phyloP scores from a whole-genome alignment of 2,329 filamentous ascomycete genomes.

The Blastomyces silverae region DNA sequence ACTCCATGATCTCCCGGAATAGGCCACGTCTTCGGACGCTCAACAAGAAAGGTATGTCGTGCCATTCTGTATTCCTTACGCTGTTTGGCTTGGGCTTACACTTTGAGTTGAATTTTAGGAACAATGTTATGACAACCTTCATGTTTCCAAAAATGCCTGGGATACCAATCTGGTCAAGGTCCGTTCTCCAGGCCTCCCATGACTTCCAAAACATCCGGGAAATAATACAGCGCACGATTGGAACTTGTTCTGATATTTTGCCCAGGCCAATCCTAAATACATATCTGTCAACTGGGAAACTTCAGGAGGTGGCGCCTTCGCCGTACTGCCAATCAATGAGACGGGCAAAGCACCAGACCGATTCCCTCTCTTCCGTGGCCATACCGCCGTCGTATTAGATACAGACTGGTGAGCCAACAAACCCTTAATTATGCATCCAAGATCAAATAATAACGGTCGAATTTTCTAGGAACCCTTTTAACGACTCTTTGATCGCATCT shows the following conservation, averaged over 20 bases:
- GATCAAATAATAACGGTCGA: slow-evolving; percentile 19
- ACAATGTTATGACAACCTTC: slow-evolving; percentile 96
- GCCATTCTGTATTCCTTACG: neutral
- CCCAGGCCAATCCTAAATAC: slow-evolving; percentile 87
- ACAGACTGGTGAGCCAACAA: slow-evolving; percentile 76
- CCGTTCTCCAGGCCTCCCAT: slow-evolving; percentile 27
- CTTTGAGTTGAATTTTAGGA: slow-evolving; percentile 48
- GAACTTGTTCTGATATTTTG: slow-evolving; percentile 2
- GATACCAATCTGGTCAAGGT: slow-evolving; percentile 98
- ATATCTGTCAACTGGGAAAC: slow-evolving; percentile 98
- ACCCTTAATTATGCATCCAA: neutral
- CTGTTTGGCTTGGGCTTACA: neutral
- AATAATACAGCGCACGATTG: slow-evolving; percentile 15
- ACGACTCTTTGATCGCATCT: slow-evolving; percentile 86
- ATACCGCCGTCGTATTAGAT: slow-evolving; percentile 91
- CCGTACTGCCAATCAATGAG: slow-evolving; percentile 86
- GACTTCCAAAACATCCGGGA: slow-evolving; percentile 22
- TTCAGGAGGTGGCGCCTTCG: slow-evolving; percentile 91
- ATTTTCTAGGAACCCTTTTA: slow-evolving; percentile 75
- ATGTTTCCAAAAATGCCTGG: slow-evolving; percentile 97
- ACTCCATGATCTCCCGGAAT: slow-evolving; percentile 28
- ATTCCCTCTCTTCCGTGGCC: slow-evolving; percentile 89
- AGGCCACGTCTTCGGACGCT: slow-evolving; percentile 98
- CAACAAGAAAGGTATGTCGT: slow-evolving; percentile 66
- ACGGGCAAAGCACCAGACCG: slow-evolving; percentile 84